These are phyloP conservation scores for Fusarium nanum DNA, from an alignment of 2,329 filamentous ascomycete genomes.

Conservation along the genomic window DNA sequence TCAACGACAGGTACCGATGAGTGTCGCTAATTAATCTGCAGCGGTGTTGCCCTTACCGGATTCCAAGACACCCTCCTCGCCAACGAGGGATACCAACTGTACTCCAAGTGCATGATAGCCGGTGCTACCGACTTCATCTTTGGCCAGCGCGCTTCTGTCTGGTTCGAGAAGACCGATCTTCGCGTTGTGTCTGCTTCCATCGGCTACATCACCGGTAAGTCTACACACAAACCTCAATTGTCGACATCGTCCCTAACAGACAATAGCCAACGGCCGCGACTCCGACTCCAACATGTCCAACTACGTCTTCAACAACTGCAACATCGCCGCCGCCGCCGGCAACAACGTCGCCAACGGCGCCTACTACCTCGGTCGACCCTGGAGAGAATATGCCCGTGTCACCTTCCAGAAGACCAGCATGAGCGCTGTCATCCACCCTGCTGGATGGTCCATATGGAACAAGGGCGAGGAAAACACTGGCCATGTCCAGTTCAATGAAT, in stretches of 20 bases:
- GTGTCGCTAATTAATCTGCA: not conserved
- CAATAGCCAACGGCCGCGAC: slow-evolving; percentile 56
- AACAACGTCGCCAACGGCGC: slow-evolving; percentile 53
- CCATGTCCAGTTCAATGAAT: slow-evolving; percentile 69
- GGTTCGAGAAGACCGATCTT: slow-evolving; percentile 59
- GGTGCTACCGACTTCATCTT: slow-evolving; percentile 65
- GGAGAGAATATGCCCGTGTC: slow-evolving; percentile 60
- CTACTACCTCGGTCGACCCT: slow-evolving; percentile 63
- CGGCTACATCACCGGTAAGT: slow-evolving; percentile 58
- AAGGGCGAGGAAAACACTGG: slow-evolving; percentile 59
- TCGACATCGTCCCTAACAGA: too few species aligned
- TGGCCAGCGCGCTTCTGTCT: slow-evolving; percentile 56
- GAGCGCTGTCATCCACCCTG: slow-evolving; percentile 66
- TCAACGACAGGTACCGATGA: fast-evolving
- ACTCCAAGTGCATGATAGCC: slow-evolving; percentile 56
- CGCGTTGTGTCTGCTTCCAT: slow-evolving; percentile 50
- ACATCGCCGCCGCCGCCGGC: slow-evolving; percentile 54
- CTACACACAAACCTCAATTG: fast-evolving
- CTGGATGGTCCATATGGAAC: slow-evolving; percentile 70
- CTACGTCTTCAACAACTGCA: slow-evolving; percentile 61
- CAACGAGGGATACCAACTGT: slow-evolving; percentile 60
- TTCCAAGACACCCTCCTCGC: slow-evolving; percentile 64
- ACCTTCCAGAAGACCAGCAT: slow-evolving; percentile 63
- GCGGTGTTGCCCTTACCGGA: slow-evolving; percentile 57
- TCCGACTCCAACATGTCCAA: slow-evolving; percentile 51